Conservation (phyloP, 495 filamentous ascomycete species). For the Symbiotaphrina buchneri region DNA sequence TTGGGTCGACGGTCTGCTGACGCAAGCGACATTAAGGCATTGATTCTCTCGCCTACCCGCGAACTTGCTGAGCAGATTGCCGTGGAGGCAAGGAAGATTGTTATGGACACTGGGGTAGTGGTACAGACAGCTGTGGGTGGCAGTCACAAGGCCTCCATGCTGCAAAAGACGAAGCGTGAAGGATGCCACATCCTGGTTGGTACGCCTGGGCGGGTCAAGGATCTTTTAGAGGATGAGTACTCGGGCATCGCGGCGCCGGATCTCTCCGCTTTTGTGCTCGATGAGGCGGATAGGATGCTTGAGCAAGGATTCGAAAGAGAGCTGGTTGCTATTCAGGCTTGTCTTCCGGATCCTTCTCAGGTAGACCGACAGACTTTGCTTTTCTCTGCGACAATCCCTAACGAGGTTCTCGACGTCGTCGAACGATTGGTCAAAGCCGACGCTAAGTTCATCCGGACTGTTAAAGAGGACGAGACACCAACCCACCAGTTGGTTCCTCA, state of each 20-base stretch:
- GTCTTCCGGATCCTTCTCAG: conserved; percentile 35
- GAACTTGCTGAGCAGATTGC: conserved; percentile 93
- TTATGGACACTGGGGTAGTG: conserved; percentile 36
- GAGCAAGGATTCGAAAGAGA: conserved; percentile 76
- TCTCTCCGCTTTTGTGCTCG: conserved; percentile 62
- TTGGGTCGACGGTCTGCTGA: conserved; percentile 15
- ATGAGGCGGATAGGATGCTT: conserved; percentile 84
- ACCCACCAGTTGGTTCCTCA: conserved; percentile 77
- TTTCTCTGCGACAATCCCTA: conserved; percentile 81
- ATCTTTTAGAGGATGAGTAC: conserved; percentile 50
- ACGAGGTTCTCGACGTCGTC: conserved; percentile 62
- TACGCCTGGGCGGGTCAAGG: conserved; percentile 74
- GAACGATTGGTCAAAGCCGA: conserved; percentile 40
- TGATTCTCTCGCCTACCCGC: conserved; percentile 85
- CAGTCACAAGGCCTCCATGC: conserved; percentile 40
- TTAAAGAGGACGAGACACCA: conserved; percentile 52
- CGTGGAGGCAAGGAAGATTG: conserved; percentile 54
- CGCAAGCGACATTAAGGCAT: conserved; percentile 59
- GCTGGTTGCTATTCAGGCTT: conserved; percentile 41
- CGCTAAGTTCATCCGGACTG: conserved; percentile 68
- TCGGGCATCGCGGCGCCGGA: conserved; percentile 48
- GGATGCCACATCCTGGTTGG: conserved; percentile 84
- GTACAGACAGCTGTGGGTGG: conserved; percentile 84
- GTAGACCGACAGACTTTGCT: conserved; percentile 71
- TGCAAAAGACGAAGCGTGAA: conserved; percentile 36